Base-by-base conservation (phyloP, 768 basidiomycete species). In the Amanita exitialis region DNA sequence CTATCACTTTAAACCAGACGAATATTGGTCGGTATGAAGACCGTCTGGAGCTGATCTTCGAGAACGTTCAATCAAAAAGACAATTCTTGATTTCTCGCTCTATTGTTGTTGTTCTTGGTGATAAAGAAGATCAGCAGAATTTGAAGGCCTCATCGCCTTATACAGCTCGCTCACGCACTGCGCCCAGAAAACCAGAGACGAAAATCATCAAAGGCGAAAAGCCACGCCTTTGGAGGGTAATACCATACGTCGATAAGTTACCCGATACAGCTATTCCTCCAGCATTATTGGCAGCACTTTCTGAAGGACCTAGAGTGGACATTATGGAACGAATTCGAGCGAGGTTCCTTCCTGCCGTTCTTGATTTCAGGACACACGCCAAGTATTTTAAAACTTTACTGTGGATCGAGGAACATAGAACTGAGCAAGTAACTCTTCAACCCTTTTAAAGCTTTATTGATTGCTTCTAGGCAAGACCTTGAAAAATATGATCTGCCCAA, bases 401-500 rank as follows among this genome's bases (percentile, higher is more conserved):
- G 0, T 81, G 80, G 78, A 66, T 73, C 1, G 80, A 83, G 56
- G 81, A 76, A 51, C 64, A 55, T 46, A 69, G 68, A 37, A 69
- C 70, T 59, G 68, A 71, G 75, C 70, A 57, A 37, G 66, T 56
- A 4, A 1, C 32, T 44, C 38, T 45, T 34, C 18, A 44, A 23
- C 9, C 44, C 12, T 18, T 28, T 44, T 32, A 4, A 13, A 53
- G 39, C 44, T 12, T 49, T 44, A 28, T 37, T 21, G 39, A 49
- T 18, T 28, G 21, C 44, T 47, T 32, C 25, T 53, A 78, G 74
- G 23, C 63, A 63, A 8, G 73, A 78, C 54, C 53, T 77, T 5
- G 64, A 65, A 47, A 53, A 62, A 3, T 69, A 66, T 36, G 67
- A 69, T 35, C 67, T 78, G 18, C 42, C 15, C 7, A 58, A 67